Conservation (phyloP, 371 early-diverging fungal genomes). For the Batrachochytrium dendrobatidis region DNA sequence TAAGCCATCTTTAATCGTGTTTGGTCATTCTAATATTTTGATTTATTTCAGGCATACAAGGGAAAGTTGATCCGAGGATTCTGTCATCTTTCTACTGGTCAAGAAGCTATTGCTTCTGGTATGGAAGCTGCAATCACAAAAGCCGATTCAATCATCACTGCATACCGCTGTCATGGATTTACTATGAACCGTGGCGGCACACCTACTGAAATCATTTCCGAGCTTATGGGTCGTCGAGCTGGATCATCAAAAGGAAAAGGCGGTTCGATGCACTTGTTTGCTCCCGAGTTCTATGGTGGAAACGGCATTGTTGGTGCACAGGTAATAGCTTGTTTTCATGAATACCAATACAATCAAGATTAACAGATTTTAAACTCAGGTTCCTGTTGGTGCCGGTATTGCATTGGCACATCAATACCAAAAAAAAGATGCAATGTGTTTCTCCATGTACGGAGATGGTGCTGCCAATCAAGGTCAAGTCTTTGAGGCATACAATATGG, state of each 20-base stretch:
- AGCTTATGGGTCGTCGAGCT: conserved; percentile 65
- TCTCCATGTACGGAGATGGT: conserved; percentile 98
- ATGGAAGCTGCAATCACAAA: conserved; percentile 82
- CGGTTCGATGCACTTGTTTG: conserved; percentile 99
- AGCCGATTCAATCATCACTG: conserved; percentile 93
- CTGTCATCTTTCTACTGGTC: conserved; percentile 98
- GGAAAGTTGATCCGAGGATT: conserved; percentile 96
- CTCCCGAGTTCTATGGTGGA: conserved; percentile 95
- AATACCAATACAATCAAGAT: neutral
- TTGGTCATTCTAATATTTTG: no score
- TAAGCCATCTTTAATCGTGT: no score
- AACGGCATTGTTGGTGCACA: conserved; percentile 99
- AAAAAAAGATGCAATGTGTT: conserved; percentile 66
- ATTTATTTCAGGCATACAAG: conserved; percentile 87
- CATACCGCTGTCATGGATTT: conserved; percentile 99
- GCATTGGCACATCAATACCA: conserved; percentile 95
- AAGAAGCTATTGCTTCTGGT: conserved; percentile 97
- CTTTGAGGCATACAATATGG: conserved; percentile 99
- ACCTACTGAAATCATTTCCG: conserved; percentile 37
- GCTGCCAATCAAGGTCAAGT: conserved; percentile 99
- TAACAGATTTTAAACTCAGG: conserved; percentile 21
- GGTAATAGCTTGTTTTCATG: conserved; percentile 10
- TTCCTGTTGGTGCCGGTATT: conserved; percentile 95
- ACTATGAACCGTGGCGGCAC: conserved; percentile 78
- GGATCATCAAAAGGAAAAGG: conserved; percentile 98